Evolutionary conservation across 805 yeast species (phyloP).

Genomic region (Candida hispaniensis): DNA sequence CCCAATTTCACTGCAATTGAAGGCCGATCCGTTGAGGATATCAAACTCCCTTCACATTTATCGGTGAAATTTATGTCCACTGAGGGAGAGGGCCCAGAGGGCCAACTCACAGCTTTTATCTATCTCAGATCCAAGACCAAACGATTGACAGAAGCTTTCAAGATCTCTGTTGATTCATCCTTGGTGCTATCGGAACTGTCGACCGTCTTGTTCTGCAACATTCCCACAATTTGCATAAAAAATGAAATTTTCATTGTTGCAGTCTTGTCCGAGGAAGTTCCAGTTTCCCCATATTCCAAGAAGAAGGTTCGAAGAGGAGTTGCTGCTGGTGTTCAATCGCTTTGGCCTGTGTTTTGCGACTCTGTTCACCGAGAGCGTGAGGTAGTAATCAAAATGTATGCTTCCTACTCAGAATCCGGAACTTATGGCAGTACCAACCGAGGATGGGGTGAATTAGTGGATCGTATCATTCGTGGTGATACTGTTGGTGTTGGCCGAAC

Average conservation of each 20-base stretch:
- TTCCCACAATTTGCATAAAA: constrained; percentile 49
- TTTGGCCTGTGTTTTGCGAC: constrained; percentile 63
- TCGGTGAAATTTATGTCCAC: constrained; percentile 69
- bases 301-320: constrained; percentile 55
- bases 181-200: constrained; percentile 57
- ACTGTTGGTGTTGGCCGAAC: constrained; percentile 51
- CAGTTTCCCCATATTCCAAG: constrained; percentile 29
- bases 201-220: constrained; percentile 68
- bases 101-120: constrained; percentile 69
- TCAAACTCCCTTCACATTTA: constrained; percentile 40
- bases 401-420: constrained; percentile 47
- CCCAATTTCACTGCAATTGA: constrained; percentile 34
- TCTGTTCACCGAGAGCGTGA: constrained; percentile 56
- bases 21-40: constrained; percentile 16
- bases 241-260: constrained; percentile 68
- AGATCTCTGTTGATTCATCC: constrained; percentile 50
- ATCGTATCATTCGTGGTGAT: constrained; percentile 66
- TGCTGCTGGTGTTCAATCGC: constrained; percentile 82
- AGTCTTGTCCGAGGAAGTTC: constrained; percentile 58
- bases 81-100: constrained; percentile 42
- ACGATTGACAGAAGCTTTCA: constrained; percentile 70
- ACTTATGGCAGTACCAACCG: constrained; percentile 38
- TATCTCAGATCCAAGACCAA: constrained; percentile 53
- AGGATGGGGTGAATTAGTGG: constrained; percentile 86
- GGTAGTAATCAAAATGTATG: constrained; percentile 59